Percentiles rank a stretch among this genome's conserved stretches.
phyloP scores from a whole-genome alignment of 2,329 filamentous ascomycete species.

The Sphaceloma murrayae region DNA sequence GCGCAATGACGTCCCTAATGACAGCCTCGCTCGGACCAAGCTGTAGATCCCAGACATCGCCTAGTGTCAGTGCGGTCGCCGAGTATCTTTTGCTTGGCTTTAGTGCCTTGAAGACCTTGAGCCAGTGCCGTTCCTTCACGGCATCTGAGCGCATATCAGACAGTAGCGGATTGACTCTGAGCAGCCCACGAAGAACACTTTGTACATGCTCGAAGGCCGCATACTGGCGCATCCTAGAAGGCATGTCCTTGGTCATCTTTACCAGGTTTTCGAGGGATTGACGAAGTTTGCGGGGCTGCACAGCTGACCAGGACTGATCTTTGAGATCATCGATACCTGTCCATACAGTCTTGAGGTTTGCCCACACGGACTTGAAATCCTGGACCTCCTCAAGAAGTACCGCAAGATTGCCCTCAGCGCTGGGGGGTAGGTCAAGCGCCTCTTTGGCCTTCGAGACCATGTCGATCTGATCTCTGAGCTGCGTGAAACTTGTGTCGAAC shows the following conservation, averaged over 20 bases:
- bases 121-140: constrained; percentile 92
- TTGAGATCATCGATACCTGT: constrained; percentile 87
- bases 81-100: constrained; percentile 91
- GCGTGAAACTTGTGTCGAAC: constrained; percentile 78
- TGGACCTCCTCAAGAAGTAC: constrained; percentile 89
- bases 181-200: constrained; percentile 71
- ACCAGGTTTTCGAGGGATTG: constrained; percentile 82
- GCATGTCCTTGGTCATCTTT: constrained; percentile 99
- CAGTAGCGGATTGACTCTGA: constrained; percentile 84
- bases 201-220: constrained; percentile 99
- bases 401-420: constrained; percentile 69
- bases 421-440: constrained; percentile 78
- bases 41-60: constrained; percentile 96
- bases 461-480: constrained; percentile 75
- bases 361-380: constrained; percentile 98
- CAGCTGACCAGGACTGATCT: constrained; percentile 87
- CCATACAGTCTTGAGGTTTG: constrained; percentile 91
- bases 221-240: constrained; percentile 96
- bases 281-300: constrained; percentile 87
- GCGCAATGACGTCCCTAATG: constrained; percentile 85
- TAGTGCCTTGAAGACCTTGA: constrained; percentile 92
- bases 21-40: constrained; percentile 76
- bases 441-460: constrained; percentile 97
- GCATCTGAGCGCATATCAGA: constrained; percentile 92
- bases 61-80: constrained; percentile 87